phyloP scores from a whole-genome alignment of 495 filamentous ascomycete genomes.

The Penicillium argentinense region DNA sequence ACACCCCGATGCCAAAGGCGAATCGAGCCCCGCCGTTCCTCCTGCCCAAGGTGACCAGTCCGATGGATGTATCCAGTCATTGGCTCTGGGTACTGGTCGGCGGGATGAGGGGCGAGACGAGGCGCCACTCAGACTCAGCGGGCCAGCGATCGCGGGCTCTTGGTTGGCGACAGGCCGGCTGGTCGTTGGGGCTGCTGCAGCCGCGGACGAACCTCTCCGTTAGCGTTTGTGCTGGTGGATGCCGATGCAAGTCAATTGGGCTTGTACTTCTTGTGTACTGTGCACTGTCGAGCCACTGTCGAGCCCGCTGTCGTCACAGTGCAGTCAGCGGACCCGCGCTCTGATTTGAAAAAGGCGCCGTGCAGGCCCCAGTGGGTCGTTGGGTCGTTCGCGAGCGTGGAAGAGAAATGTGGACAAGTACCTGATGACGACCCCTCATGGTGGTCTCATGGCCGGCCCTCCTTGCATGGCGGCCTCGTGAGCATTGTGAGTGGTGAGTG shows the following conservation, averaged over 20 bases:
- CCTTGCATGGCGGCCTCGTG: slow-evolving; percentile 8
- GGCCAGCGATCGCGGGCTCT: slow-evolving; percentile 9
- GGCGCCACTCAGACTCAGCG: slow-evolving; percentile 11
- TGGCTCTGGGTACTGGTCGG: slow-evolving; percentile 8
- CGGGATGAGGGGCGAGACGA: slow-evolving; percentile 1
- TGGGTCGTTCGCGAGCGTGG: background rate
- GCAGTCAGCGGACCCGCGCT: slow-evolving; percentile 4
- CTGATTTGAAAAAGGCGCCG: slow-evolving; percentile 12
- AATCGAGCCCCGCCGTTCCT: slow-evolving; percentile 29
- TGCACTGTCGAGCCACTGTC: slow-evolving; percentile 2
- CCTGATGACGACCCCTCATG: background rate
- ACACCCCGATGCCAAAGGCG: slow-evolving; percentile 12
- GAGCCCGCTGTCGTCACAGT: slow-evolving; percentile 9
- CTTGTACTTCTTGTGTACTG: background rate
- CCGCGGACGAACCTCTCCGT: slow-evolving; percentile 23
- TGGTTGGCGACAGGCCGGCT: slow-evolving; percentile 22
- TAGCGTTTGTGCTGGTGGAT: slow-evolving; percentile 12
- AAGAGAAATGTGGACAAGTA: background rate
- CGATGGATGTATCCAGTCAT: slow-evolving; percentile 14
- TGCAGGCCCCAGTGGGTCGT: slow-evolving; percentile 16
- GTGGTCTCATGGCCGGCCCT: background rate
- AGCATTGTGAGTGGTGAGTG: slow-evolving; percentile 5
- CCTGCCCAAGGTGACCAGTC: slow-evolving; percentile 25
- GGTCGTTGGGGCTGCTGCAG: slow-evolving; percentile 17
- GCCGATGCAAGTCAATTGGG: too few species aligned